A percentile compares a stretch with the other conserved stretches of the same genome.
Evolutionary conservation across 495 filamentous ascomycete species (phyloP).

Genomic region (Hypoxylon rickii): DNA sequence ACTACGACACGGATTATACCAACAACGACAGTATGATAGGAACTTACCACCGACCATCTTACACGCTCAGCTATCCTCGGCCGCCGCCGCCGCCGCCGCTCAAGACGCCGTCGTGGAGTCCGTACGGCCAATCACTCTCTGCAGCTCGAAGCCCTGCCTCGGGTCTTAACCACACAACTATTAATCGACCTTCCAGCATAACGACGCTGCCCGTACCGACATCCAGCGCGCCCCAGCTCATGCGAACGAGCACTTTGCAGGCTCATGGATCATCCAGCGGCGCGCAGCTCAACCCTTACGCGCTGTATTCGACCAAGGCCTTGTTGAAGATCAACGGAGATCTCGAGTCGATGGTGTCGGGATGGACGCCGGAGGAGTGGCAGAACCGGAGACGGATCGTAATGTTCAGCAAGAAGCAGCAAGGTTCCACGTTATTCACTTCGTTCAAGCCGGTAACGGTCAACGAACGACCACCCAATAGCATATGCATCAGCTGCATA

Average conservation of each 20-base stretch:
- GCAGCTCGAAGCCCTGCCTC: constrained; percentile 46
- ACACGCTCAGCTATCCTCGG: constrained; percentile 51
- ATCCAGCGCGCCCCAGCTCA: constrained; percentile 60
- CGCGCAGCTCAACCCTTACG: constrained; percentile 75
- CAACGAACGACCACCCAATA: constrained; percentile 72
- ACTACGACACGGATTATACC: constrained; percentile 40
- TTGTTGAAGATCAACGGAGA: constrained; percentile 83
- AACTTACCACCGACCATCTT: constrained; percentile 50
- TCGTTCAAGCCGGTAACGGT: constrained; percentile 72
- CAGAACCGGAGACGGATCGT: constrained; percentile 79
- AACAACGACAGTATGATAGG: constrained; percentile 54
- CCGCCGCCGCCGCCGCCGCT: constrained; percentile 45
- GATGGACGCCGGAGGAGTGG: constrained; percentile 82
- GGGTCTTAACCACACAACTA: constrained; percentile 37
- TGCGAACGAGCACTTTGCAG: constrained; percentile 83
- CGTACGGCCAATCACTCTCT: constrained; percentile 49
- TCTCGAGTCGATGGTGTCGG: constrained; percentile 73
- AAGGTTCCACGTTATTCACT: constrained; percentile 70
- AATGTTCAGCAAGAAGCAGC: constrained; percentile 80
- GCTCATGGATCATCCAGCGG: constrained; percentile 50
- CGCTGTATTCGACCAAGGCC: constrained; percentile 85
- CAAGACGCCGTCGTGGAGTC: constrained; percentile 56
- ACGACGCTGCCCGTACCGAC: constrained; percentile 42
- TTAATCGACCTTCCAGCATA: constrained; percentile 49
- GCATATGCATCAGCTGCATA: constrained; percentile 88